Evolutionary conservation across 257 asterid genomes (phyloP).

Genomic region (Solanum arcanum): DNA sequence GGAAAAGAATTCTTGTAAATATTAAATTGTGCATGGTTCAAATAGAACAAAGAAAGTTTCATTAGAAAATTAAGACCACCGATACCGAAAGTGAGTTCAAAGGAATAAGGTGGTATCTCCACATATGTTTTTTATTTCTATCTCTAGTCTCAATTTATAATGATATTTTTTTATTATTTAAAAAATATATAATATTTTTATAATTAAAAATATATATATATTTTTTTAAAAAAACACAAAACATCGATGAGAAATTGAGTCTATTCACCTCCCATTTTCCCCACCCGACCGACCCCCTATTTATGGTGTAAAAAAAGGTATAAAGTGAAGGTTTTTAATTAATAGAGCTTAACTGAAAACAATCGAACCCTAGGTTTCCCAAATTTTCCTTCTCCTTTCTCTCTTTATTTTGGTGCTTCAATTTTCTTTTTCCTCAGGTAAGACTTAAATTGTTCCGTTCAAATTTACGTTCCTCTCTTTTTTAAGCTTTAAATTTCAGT

Average conservation of each 20-base stretch:
- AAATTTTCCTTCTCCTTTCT: neutral
- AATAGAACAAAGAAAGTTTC: neutral
- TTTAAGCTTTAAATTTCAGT: neutral
- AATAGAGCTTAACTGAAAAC: neutral
- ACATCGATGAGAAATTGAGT: neutral
- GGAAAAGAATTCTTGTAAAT: neutral
- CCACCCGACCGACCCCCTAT: neutral
- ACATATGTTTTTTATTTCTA: neutral
- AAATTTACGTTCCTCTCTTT: neutral
- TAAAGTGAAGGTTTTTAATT: too few relatives aligned
- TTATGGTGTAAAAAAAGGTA: neutral
- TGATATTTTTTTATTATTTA: too few relatives aligned
- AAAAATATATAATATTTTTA: too few relatives aligned
- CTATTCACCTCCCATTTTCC: neutral
- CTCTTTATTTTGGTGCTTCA: neutral
- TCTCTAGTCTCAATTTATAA: too few relatives aligned
- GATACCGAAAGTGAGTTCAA: neutral
- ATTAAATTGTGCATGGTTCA: neutral
- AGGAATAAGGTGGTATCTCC: neutral
- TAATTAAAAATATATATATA: too few relatives aligned
- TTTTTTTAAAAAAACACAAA: too few relatives aligned
- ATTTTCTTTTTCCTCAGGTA: neutral
- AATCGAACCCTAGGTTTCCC: neutral
- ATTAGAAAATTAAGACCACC: neutral
- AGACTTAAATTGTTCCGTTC: neutral